Evolutionary conservation across 108 stramenopile species (phyloP).

Genomic region (Epithemia pelagica): DNA sequence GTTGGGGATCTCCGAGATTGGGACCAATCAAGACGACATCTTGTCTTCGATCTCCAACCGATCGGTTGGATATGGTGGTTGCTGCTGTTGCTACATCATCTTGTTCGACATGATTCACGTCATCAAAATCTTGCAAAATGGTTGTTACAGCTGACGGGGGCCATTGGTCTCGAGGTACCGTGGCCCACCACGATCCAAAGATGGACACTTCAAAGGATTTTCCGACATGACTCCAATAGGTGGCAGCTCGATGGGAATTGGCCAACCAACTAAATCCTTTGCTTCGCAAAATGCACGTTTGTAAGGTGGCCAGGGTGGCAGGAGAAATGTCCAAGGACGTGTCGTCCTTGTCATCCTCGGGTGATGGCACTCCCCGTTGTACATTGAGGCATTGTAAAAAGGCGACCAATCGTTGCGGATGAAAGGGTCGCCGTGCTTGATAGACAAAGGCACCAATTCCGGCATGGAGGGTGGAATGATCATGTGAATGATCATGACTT

Average conservation of each 20-base stretch:
- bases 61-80: slow-evolving; percentile 56
- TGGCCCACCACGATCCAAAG: slow-evolving; percentile 93
- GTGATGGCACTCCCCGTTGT: neutral
- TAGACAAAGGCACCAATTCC: slow-evolving; percentile 87
- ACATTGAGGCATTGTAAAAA: neutral
- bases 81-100: slow-evolving; percentile 78
- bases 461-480: slow-evolving; percentile 51
- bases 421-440: slow-evolving; percentile 77
- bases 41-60: slow-evolving; percentile 89
- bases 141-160: slow-evolving; percentile 13
- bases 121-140: slow-evolving; percentile 56
- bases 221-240: slow-evolving; percentile 95
- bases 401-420: slow-evolving; percentile 36
- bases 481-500: slow-evolving; percentile 31
- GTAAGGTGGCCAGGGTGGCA: neutral
- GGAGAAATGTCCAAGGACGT: neutral
- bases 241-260: slow-evolving; percentile 86
- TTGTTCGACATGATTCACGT: slow-evolving; percentile 37
- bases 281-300: slow-evolving; percentile 65
- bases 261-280: slow-evolving; percentile 98
- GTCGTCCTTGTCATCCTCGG: neutral
- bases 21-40: slow-evolving; percentile 90
- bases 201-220: slow-evolving; percentile 79
- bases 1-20: slow-evolving; percentile 38
- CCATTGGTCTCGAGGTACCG: slow-evolving; percentile 23